Evolutionary conservation across 2,329 filamentous ascomycete genomes (phyloP), one percentile per base, ranked within the genome.

Genomic region (Fusarium sp.): DNA sequence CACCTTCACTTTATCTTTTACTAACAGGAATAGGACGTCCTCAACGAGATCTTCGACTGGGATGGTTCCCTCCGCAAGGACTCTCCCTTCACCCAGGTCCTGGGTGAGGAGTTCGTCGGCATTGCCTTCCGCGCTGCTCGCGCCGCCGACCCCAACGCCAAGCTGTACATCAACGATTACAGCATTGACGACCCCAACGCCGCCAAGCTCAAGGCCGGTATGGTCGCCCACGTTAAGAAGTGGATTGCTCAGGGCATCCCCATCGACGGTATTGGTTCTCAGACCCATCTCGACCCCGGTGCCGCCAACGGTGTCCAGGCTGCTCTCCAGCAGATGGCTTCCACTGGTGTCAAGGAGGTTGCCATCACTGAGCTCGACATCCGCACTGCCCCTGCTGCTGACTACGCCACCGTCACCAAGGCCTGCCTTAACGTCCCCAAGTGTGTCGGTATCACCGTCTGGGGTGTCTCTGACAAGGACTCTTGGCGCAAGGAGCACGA

Each of bases 151-250:
- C 89, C 91, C 6, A 75, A 80, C 62, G 90, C 89, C 7, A 90
- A 90, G 80, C 83, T 93, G 43, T 94, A 92, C 82, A 92, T 93
- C 81, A 94, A 93, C 80, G 91, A 93, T 78, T 88, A 85, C 80
- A 91, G 91, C 81, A 85, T 92, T 55, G 90, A 92, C 80, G 82
- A 79, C 51, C 84, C 88, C 25, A 84, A 72, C 68, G 85, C 85
- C 74, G 80, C 85, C 70, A 93, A 93, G 82, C 88, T 92, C 74
- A 80, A 72, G 23, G 34, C 32, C 3, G 84, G 83, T 48, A 87
- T 91, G 82, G 82, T 86, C 6, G 77, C 75, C 42, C 81, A 89
- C 72, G 90, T 93, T 72, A 86, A 86, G 74, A 86, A 88, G 75
- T 92, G 89, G 89, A 73, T 88, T 51, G 83, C 83, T 0, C 84